Evolutionary conservation across 306 rosid species (phyloP), one percentile per base, ranked within the genome.

Genomic region (Lagenaria siceraria): DNA sequence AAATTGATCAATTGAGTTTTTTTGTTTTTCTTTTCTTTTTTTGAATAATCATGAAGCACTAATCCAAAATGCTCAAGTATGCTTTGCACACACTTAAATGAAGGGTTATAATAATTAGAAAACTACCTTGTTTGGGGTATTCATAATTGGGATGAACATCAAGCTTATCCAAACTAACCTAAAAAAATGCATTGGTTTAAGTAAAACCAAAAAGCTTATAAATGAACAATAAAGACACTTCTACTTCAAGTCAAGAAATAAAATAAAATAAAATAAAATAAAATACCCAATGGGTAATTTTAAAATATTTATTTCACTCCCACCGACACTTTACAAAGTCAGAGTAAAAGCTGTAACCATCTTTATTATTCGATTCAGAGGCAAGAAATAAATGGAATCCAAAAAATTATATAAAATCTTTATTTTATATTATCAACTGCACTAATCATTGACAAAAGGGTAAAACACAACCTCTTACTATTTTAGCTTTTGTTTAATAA

Each of bases 31-130:
- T 33, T 40, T 40, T 42, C 10, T 10, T 10, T 42, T 42, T 42
- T 10, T 2, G 54, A 43, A 53, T 0, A 9, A 69, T 69, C 3
- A 42, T 69, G 52, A 65, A 36, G 51, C 19, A 6, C 54, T 69
- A 69, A 40, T 69, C 54, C 36, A 40, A 42, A 69, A 43, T 69
- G 75, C 75, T 69, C 75, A 13, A 69, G 55, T 69, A 40, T 69
- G 75, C 74, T 68, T 68, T 68, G 53, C 74, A 68, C 74, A 36
- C 19, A 40, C 53, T 68, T 40, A 40, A 68, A 68, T 68, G 74
- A 68, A n/a, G 8, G 13, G 74, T 11, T 68, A 68, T 36, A 18
- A 36, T 68, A 6, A 68, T 40, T 40, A 68, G 31, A 40, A 21
- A 40, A 68, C 53, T n/a, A 22, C 53, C 53, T 1, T 10, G 9